Evolutionary conservation across 805 yeast species (phyloP), one percentile per base, ranked within the genome.

Genomic region (Kuraishia capsulata): DNA sequence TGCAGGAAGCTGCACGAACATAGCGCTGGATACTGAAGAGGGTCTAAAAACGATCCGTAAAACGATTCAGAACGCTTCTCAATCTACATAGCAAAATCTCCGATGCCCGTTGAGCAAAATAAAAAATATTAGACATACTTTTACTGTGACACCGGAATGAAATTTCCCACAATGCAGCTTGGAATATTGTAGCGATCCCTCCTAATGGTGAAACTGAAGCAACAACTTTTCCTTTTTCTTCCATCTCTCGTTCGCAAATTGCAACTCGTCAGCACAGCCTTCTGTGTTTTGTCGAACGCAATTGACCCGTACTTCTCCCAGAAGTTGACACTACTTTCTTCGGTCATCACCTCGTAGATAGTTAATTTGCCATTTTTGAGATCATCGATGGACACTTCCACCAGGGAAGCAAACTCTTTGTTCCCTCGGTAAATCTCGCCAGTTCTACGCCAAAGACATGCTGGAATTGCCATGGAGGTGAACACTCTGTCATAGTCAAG

Each of bases 271-370:
- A 90, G 61, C 3, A 90, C 96, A 0, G 97, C 96, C 54, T 90
- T 90, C 51, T 89, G 97, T 1, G 92, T 90, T 48, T 89, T 83
- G 52, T 90, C 97, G 61, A 90, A 89, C 4, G 97, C 97, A 52
- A 89, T 85, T 3, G 95, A 88, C 3, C 96, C 96, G 52, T 89
- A 90, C 55, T 89, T 89, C 52, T 90, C 97, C 97, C 97, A 90
- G 55, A 87, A 90, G 50, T 87, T 89, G 16, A 90, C 97, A 20
- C 96, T 94, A 52, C 95, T 83, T 48, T 89, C 96, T 56, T 89
- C 97, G 36, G 88, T 80, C 96, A 90, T 83, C 44, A 90, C 63
- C 61, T 90, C 97, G 59, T 89, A 89, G 33, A 90, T 86, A 1
- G 97, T 92, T 46, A 88, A 62, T 49, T 81, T 84, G 9, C 97